Evolutionary conservation across 441 rosid species (phyloP), one percentile per base, ranked within the genome.

Genomic region (Pelargonium citronellum): DNA sequence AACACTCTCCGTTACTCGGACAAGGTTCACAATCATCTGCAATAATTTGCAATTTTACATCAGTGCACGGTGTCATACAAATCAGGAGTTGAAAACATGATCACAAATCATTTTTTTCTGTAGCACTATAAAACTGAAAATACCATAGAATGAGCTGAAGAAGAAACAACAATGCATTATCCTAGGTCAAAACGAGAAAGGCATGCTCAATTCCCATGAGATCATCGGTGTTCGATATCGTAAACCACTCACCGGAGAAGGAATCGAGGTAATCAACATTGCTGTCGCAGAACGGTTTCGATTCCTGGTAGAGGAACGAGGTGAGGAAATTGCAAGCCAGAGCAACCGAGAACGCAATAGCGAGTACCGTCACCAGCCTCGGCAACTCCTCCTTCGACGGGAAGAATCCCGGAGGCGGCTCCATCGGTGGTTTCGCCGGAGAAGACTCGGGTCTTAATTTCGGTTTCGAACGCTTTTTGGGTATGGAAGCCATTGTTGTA

Each of bases 11-110:
- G 67, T 87, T 82, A 57, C 67, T 70, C 10, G 92, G 97, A 74
- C 97, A 91, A 17, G 96, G 88, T 75, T 87, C 87, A 76, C 96
- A 92, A 43, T 69, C 73, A 79, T 90, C 96, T 91, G 87, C 43
- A 72, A 78, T n/a, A 39, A 58, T 11, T 11, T 61, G 13, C 39
- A 34, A 15, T 7, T 55, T 55, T 9, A 16, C 60, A 16, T 55
- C 24, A 55, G 62, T 7, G 62, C 7, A 16, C 62, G 19, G 19
- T 16, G 19, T 55, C 62, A 55, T 17, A 1, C 27, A 2, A 55
- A 55, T 55, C 62, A 55, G 62, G 22, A 55, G 24, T 55, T 55
- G 24, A 55, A 6, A 55, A 55, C 62, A 7, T 5, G 62, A 22
- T n/a, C 8, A 55, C 22, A 10, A 5, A 55, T 6, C 39, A 61